Evolutionary conservation across 2,329 filamentous ascomycete species (phyloP).

Genomic region (Penicillium paneum): DNA sequence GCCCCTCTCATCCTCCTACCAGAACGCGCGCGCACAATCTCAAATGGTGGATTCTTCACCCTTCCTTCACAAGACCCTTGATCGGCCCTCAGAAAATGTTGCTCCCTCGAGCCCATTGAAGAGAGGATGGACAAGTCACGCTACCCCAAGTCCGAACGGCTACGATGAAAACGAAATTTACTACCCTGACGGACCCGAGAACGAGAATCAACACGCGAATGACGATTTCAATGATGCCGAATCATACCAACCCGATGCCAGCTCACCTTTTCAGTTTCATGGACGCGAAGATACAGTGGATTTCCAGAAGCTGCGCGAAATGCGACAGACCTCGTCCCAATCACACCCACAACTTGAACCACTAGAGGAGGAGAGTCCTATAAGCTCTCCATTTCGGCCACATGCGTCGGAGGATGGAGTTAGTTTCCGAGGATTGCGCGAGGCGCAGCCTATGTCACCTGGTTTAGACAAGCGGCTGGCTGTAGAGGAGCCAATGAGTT

Average conservation of each 20-base stretch:
- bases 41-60: conserved; percentile 23
- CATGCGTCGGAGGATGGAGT: conserved; percentile 31
- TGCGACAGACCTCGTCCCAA: conserved; percentile 12
- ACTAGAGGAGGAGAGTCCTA: conserved; percentile 17
- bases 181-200: conserved; percentile 5
- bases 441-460: conserved; percentile 14
- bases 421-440: conserved; percentile 26
- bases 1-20: conserved; percentile 41
- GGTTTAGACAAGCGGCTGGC: conserved; percentile 18
- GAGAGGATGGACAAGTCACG: conserved; percentile 15
- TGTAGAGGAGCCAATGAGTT: conserved; percentile 31
- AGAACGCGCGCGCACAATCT: conserved; percentile 40
- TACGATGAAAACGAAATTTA: conserved; percentile 17
- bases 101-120: conserved; percentile 29
- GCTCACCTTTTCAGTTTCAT: conserved; percentile 39
- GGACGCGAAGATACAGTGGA: conserved; percentile 36
- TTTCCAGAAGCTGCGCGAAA: conserved; percentile 23
- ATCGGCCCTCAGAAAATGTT: conserved; percentile 23
- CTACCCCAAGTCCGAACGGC: conserved; percentile 10
- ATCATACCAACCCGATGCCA: conserved; percentile 26
- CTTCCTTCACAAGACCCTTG: conserved; percentile 21
- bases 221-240: conserved; percentile 23
- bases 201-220: conserved; percentile 11
- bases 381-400: conserved; percentile 40
- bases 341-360: conserved; percentile 9